Evolutionary conservation across 2,329 filamentous ascomycete species (phyloP).

Genomic region (Ophiostoma tasmaniense): DNA sequence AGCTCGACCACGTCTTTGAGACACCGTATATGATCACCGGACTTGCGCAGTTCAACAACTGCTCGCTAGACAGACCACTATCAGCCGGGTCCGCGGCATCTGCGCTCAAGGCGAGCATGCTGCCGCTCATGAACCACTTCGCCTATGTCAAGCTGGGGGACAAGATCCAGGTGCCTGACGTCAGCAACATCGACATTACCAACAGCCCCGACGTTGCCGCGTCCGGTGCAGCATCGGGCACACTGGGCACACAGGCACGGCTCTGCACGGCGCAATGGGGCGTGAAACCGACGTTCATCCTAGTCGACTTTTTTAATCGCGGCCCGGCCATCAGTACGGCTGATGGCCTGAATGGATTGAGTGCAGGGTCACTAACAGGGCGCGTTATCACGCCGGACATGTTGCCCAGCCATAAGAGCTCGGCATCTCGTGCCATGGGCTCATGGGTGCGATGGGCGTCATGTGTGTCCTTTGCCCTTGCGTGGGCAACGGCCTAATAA

Average conservation of each 20-base stretch:
- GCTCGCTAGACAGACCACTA: no score
- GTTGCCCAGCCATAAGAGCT: neutral
- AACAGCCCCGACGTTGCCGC: neutral
- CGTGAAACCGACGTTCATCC: no score
- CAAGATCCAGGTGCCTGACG: neutral
- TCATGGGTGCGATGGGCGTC: neutral
- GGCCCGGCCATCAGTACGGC: neutral
- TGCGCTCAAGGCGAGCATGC: no score
- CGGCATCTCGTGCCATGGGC: neutral
- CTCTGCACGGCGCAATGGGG: neutral
- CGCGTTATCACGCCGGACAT: neutral
- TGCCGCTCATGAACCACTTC: no score
- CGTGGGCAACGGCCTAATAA: neutral
- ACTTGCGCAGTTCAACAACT: no score
- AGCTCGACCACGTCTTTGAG: no score
- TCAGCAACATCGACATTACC: neutral
- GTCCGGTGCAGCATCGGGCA: neutral
- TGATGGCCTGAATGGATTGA: neutral
- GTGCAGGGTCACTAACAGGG: neutral
- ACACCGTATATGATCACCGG: no score
- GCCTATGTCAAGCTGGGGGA: no score
- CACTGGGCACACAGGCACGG: neutral
- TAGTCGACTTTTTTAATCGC: no score
- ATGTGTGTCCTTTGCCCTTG: neutral
- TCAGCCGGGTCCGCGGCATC: no score